These are phyloP conservation scores for Trapa incisa DNA, from an alignment of 345 rosid species.

Conservation along the genomic window DNA sequence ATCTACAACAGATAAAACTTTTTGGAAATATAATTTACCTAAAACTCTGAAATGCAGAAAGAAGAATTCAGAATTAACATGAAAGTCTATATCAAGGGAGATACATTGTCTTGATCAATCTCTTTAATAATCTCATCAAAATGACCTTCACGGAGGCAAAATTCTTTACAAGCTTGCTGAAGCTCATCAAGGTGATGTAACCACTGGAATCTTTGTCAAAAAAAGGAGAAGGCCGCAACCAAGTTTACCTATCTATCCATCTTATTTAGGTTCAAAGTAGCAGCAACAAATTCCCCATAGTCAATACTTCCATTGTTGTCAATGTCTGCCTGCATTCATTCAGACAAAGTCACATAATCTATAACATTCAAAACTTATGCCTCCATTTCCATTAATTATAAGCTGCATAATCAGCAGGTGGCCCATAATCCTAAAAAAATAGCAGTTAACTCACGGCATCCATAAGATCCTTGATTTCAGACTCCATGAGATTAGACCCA, in stretches of 20 bases:
- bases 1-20: too few species aligned
- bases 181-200: constrained; percentile 85
- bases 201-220: constrained; percentile 93
- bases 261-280: constrained; percentile 85
- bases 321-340: constrained; percentile 66
- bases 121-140: constrained; percentile 78
- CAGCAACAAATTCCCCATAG: constrained; percentile 93
- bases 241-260: constrained; percentile 86
- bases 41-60: too few species aligned
- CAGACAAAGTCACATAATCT: background rate
- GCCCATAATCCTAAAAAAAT: background rate
- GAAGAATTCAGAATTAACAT: background rate
- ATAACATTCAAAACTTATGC: background rate
- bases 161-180: constrained; percentile 86
- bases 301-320: constrained; percentile 86
- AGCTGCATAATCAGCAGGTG: background rate
- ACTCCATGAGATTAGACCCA: constrained; percentile 84
- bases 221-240: constrained; percentile 65
- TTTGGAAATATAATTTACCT: too few species aligned
- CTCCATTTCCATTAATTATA: too few species aligned
- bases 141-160: constrained; percentile 70
- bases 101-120: constrained; percentile 75
- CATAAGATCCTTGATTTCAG: constrained; percentile 85
- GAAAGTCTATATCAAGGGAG: background rate
- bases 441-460: constrained; percentile 47